These are phyloP conservation scores for Epipyxis sp. DNA, from an alignment of 108 stramenopile genomes.

Conservation along the genomic window DNA sequence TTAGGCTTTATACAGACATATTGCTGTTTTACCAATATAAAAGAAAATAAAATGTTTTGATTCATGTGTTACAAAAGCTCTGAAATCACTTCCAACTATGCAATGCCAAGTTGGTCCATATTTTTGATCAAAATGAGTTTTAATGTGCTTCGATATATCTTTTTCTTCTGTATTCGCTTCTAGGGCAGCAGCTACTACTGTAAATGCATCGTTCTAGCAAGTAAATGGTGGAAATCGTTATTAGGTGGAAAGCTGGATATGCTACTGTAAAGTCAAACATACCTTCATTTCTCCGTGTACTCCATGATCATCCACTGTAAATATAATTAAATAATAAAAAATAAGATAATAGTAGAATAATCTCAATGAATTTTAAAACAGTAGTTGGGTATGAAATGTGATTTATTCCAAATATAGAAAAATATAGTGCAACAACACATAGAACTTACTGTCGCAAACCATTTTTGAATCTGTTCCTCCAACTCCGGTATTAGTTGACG, in stretches of 20 bases:
- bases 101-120: slow-evolving; percentile 60
- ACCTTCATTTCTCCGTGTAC: slow-evolving; percentile 28
- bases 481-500: background rate
- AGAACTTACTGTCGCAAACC: slow-evolving; percentile 29
- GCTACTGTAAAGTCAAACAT: too few relatives aligned
- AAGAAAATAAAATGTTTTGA: slow-evolving; percentile 56
- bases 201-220: slow-evolving; percentile 26
- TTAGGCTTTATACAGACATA: slow-evolving; percentile 42
- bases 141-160: slow-evolving; percentile 52
- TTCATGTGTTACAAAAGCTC: slow-evolving; percentile 56
- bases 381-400: background rate
- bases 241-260: too few relatives aligned
- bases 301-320: slow-evolving; percentile 28
- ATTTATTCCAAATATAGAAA: too few relatives aligned
- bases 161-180: slow-evolving; percentile 30
- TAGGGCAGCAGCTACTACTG: slow-evolving; percentile 20
- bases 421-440: too few relatives aligned
- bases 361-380: background rate
- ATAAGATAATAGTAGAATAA: background rate
- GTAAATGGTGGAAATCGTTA: too few relatives aligned
- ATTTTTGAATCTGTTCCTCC: slow-evolving; percentile 26
- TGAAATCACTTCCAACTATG: slow-evolving; percentile 55
- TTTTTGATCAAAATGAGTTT: slow-evolving; percentile 51
- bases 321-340: background rate
- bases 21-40: slow-evolving; percentile 51